Conservation (phyloP, 768 basidiomycete species). For the Mrakia blollopis region DNA sequence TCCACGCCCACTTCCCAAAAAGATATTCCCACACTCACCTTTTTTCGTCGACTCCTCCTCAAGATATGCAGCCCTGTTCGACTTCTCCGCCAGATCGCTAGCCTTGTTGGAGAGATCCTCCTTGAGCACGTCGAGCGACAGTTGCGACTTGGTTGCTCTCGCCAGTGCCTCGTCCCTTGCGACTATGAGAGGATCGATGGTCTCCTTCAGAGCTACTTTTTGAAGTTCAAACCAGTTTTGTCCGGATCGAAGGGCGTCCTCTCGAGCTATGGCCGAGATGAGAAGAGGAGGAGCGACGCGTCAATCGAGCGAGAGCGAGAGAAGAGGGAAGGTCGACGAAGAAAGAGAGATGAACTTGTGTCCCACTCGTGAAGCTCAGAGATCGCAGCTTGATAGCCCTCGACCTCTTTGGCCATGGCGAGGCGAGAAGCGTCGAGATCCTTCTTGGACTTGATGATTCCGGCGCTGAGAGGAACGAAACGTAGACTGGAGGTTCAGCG, state of each 20-base stretch:
- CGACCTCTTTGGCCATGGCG: neutral
- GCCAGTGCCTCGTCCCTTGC: neutral
- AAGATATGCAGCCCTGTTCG: neutral
- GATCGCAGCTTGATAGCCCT: neutral
- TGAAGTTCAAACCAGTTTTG: neutral
- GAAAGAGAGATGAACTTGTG: neutral
- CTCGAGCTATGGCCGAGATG: neutral
- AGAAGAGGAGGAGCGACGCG: neutral
- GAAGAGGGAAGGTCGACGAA: too few relatives aligned
- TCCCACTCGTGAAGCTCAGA: neutral
- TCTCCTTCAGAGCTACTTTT: neutral
- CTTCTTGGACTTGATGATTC: neutral
- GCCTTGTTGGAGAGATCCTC: neutral
- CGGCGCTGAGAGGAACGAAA: neutral
- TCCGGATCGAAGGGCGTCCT: neutral
- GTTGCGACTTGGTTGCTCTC: neutral
- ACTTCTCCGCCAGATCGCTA: neutral
- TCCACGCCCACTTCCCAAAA: too few relatives aligned
- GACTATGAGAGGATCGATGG: neutral
- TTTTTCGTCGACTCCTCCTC: neutral
- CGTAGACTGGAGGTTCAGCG: too few relatives aligned
- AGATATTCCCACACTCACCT: neutral
- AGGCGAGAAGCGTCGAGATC: neutral
- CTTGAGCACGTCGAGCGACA: neutral
- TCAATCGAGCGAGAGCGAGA: neutral